Conservation (phyloP, 176 grass and related monocot genomes). For the Saccharum officinarum region DNA sequence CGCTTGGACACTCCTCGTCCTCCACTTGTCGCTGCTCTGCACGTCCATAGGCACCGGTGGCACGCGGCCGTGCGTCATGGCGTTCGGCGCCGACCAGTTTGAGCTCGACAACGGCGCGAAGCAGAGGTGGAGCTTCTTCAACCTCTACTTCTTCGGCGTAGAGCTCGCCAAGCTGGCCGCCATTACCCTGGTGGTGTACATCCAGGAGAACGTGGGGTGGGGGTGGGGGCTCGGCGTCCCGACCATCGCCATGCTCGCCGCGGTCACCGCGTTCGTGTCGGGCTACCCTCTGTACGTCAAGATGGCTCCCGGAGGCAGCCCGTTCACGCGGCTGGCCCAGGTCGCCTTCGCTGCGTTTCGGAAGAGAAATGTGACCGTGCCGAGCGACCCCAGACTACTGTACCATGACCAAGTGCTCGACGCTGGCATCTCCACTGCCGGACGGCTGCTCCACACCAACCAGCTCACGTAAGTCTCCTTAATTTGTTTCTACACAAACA, state of each 20-base stretch:
- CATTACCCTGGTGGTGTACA: constrained; percentile 54
- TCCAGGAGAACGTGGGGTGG: constrained; percentile 67
- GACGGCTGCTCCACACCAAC: constrained; percentile 59
- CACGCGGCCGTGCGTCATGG: constrained; percentile 61
- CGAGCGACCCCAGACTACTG: constrained; percentile 38
- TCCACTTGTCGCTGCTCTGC: constrained; percentile 55
- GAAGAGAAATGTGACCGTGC: constrained; percentile 41
- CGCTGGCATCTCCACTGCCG: constrained; percentile 38
- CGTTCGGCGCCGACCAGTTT: constrained; percentile 72
- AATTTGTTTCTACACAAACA: neutral
- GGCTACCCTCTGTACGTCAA: constrained; percentile 55
- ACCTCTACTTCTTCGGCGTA: constrained; percentile 68
- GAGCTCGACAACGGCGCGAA: constrained; percentile 11
- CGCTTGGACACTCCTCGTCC: constrained; percentile 31
- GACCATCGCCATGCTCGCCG: constrained; percentile 52
- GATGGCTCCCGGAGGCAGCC: constrained; percentile 58
- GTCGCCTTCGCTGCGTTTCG: constrained; percentile 46
- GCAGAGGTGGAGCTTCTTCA: constrained; percentile 62
- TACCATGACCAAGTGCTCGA: constrained; percentile 61
- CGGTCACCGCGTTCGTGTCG: constrained; percentile 48
- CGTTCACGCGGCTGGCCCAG: constrained; percentile 50
- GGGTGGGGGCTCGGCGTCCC: constrained; percentile 61
- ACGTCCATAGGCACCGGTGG: constrained; percentile 61
- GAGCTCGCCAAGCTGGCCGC: constrained; percentile 51
- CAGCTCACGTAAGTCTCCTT: constrained; percentile 42